A percentile compares a stretch with the other conserved stretches of the same genome.
phyloP scores from a whole-genome alignment of 2,329 filamentous ascomycete species.

The Botrytis porri region DNA sequence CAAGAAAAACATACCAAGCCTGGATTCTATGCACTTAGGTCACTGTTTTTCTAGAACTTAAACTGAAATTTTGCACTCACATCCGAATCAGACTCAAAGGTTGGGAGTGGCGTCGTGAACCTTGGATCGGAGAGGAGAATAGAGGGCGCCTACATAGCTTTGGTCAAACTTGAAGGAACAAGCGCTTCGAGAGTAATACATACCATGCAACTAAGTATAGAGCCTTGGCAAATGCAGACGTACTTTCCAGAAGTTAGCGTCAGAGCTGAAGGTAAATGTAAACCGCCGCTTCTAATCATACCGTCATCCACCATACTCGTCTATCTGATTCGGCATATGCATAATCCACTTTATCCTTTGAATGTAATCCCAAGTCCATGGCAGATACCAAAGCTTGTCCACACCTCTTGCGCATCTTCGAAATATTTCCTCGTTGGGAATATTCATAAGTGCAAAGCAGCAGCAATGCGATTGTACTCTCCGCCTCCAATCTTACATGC shows the following conservation, averaged over 20 bases:
- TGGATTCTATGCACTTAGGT: conserved; percentile 3
- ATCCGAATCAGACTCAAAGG: conserved; percentile 43
- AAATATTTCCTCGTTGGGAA: conserved; percentile 51
- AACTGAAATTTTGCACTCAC: conserved; percentile 26
- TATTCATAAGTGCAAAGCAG: conserved; percentile 53
- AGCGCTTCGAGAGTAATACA: conserved; percentile 20
- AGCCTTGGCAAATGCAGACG: conserved; percentile 49
- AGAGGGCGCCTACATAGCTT: conserved; percentile 41
- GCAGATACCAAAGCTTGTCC: conserved; percentile 48
- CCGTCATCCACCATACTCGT: conserved; percentile 54
- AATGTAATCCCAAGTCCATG: conserved; percentile 46
- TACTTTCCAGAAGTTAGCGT: conserved; percentile 39
- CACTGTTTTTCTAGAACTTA: neutral
- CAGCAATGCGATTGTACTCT: conserved; percentile 48
- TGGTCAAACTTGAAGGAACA: neutral
- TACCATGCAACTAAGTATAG: conserved; percentile 51
- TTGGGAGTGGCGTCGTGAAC: conserved; percentile 46
- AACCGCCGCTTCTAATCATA: conserved; percentile 28
- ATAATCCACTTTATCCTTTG: conserved; percentile 40
- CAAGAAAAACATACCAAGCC: conserved; percentile 45
- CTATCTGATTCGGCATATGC: conserved; percentile 46
- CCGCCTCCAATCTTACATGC: conserved; percentile 45
- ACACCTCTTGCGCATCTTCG: conserved; percentile 50
- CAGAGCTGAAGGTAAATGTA: neutral
- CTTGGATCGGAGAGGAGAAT: conserved; percentile 45